phyloP scores from a whole-genome alignment of 352 stramenopile genomes.

The Thalassiosira mediterranea region DNA sequence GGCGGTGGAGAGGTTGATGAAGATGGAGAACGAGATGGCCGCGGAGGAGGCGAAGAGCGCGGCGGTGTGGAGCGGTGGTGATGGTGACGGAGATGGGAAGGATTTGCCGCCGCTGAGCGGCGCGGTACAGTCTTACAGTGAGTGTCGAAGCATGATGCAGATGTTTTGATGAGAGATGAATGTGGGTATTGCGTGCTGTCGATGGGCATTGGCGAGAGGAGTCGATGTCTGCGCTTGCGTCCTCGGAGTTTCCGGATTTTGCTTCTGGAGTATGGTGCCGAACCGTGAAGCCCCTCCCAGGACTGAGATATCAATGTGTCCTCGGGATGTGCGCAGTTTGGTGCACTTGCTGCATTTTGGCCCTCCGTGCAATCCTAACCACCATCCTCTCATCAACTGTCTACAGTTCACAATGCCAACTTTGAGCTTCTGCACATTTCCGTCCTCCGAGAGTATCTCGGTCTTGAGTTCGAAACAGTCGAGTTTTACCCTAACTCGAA shows the following conservation, averaged over 20 bases:
- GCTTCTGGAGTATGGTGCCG: no score
- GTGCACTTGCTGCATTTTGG: no score
- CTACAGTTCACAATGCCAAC: constrained; percentile 86
- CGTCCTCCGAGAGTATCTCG: constrained; percentile 92
- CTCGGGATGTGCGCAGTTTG: no score
- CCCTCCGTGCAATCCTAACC: no score
- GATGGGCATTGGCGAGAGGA: no score
- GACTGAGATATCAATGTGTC: no score
- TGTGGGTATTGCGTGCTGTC: no score
- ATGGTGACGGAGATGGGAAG: neutral
- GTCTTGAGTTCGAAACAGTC: constrained; percentile 90
- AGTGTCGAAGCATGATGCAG: constrained; percentile 88
- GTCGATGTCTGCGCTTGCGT: no score
- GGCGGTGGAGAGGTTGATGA: constrained; percentile 26
- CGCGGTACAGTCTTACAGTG: constrained; percentile 86
- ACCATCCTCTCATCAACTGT: neutral
- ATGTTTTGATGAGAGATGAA: no score
- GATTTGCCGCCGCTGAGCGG: constrained; percentile 59
- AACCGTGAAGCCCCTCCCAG: no score
- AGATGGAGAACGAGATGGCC: constrained; percentile 29
- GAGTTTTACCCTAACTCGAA: constrained; percentile 61
- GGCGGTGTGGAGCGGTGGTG: neutral
- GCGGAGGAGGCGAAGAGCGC: neutral
- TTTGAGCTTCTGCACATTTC: constrained; percentile 94
- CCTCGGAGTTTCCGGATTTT: no score